A percentile compares a stretch with the other conserved stretches of the same genome.
phyloP scores from a whole-genome alignment of 176 grass and related monocot genomes.

The Carex scoparia region DNA sequence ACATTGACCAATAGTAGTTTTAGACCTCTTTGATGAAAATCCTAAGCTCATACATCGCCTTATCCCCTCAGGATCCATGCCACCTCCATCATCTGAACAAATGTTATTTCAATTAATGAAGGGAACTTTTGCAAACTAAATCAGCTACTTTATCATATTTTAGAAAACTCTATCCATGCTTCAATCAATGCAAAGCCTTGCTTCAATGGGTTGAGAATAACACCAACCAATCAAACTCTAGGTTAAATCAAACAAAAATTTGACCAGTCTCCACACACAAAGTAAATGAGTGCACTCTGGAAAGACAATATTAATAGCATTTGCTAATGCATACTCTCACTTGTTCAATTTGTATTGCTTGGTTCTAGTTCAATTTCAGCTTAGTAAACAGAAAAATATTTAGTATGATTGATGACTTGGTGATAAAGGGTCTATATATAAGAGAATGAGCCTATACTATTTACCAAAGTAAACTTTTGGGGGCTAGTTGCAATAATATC shows the following conservation, averaged over 20 bases:
- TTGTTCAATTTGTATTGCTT: neutral
- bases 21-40: constrained; percentile 94
- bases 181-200: neutral
- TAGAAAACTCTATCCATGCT: neutral
- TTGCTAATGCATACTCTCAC: no score
- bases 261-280: neutral
- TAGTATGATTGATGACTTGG: neutral
- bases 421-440: neutral
- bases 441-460: neutral
- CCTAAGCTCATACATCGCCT: constrained; percentile 90
- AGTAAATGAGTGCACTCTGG: no score
- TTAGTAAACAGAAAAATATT: neutral
- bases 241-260: neutral
- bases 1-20: constrained; percentile 95
- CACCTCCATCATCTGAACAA: constrained; percentile 81
- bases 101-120: neutral
- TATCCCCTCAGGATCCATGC: constrained; percentile 91
- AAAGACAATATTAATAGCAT: no score
- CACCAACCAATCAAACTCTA: neutral
- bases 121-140: neutral
- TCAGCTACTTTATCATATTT: neutral
- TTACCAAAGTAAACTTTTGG: neutral
- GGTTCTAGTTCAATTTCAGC: neutral
- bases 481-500: neutral
- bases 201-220: neutral